A percentile compares a stretch with the other conserved stretches of the same genome.
These are phyloP conservation scores for Hypoxylon sp. DNA, from an alignment of 2,329 filamentous ascomycete genomes.

Conservation along the genomic window DNA sequence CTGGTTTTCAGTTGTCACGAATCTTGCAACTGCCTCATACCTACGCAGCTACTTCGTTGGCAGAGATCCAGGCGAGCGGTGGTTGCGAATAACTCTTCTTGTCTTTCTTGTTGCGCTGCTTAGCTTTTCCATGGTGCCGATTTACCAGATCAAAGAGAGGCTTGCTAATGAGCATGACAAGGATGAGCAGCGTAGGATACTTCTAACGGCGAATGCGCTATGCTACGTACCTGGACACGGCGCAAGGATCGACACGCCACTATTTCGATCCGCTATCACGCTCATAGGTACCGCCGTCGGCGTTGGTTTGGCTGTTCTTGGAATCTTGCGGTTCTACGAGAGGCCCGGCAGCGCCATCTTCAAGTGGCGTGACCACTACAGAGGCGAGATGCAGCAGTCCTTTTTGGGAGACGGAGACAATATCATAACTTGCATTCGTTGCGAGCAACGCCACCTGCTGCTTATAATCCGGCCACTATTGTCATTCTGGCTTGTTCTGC, in stretches of 20 bases:
- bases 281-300: conserved; percentile 37
- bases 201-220: conserved; percentile 44
- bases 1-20: conserved; percentile 50
- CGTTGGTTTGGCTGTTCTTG: conserved; percentile 26
- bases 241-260: conserved; percentile 32
- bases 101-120: conserved; percentile 42
- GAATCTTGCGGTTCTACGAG: conserved; percentile 41
- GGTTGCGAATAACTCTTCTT: conserved; percentile 44
- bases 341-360: conserved; percentile 42
- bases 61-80: conserved; percentile 42
- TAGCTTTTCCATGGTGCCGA: conserved; percentile 48
- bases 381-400: conserved; percentile 45
- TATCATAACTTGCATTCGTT: conserved; percentile 48
- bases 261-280: conserved; percentile 30
- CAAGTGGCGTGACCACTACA: conserved; percentile 46
- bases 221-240: conserved; percentile 47
- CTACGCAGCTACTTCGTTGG: conserved; percentile 44
- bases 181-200: conserved; percentile 30
- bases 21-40: conserved; percentile 45
- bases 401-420: conserved; percentile 37
- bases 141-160: conserved; percentile 43
- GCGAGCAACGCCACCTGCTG: conserved; percentile 49
- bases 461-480: conserved; percentile 47
- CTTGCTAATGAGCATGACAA: conserved; percentile 41
- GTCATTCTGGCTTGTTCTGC: conserved; percentile 48